A percentile compares a stretch with the other conserved stretches of the same genome.
phyloP scores from a whole-genome alignment of 805 yeast genomes.

The Monosporozyma unispora region DNA sequence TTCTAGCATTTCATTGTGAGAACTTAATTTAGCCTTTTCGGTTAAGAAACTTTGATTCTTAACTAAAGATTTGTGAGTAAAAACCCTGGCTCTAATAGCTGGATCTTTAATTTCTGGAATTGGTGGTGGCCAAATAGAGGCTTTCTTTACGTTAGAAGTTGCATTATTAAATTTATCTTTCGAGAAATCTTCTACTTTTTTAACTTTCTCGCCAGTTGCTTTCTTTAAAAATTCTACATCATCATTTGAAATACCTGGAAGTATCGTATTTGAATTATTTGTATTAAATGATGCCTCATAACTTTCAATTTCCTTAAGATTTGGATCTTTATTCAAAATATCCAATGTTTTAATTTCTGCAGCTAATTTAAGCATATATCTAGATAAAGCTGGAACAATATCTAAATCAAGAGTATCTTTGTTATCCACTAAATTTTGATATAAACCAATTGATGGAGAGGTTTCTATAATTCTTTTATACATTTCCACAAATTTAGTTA shows the following conservation, averaged over 20 bases:
- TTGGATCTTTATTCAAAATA: conserved; percentile 36
- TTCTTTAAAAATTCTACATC: conserved; percentile 10
- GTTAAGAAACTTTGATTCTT: conserved; percentile 48
- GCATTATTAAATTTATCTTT: conserved; percentile 23
- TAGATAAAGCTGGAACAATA: conserved; percentile 41
- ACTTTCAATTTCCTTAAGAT: conserved; percentile 47
- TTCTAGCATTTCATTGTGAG: conserved; percentile 82
- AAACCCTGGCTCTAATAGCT: conserved; percentile 57
- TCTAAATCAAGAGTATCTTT: conserved; percentile 30
- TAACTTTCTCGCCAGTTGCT: conserved; percentile 4
- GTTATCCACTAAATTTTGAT: conserved; percentile 31
- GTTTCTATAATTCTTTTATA: conserved; percentile 41
- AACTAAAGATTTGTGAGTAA: conserved; percentile 69
- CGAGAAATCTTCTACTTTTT: conserved; percentile 2
- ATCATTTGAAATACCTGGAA: conserved; percentile 11
- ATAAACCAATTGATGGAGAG: conserved; percentile 45
- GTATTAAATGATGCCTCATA: conserved; percentile 28
- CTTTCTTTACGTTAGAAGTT: not conserved
- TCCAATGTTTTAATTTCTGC: conserved; percentile 49
- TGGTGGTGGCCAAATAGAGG: conserved; percentile 47
- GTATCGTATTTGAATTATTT: conserved; percentile 11
- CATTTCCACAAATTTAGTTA: conserved; percentile 43
- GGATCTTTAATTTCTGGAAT: conserved; percentile 60
- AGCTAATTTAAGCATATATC: conserved; percentile 51
- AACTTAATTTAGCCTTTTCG: conserved; percentile 46